Base-by-base conservation (phyloP, 2,329 filamentous ascomycete genomes). In the Onygenales sp. region DNA sequence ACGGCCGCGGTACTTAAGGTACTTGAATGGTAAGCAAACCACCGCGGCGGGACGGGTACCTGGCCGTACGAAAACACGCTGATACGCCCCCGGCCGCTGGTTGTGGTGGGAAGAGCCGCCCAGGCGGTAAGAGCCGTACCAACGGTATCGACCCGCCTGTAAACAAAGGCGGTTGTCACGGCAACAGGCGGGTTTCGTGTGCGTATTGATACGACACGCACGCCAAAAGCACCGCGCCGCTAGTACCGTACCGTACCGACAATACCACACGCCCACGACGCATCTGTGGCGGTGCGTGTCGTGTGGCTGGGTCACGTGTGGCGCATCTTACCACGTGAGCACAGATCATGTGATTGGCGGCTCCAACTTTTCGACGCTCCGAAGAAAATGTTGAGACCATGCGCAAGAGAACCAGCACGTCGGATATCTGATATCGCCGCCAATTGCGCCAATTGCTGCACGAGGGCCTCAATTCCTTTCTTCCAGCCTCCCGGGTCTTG, bases 131-230 rank as follows among this genome's bases (percentile, higher is more conserved):
- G 10, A 34, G 6, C 49, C 3, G 13, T 42, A 43, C 49, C 11
- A 42, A 13, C 6, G 27, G 39, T 17, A 36, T 14, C 6, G 32
- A 2, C 7, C 10, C 9, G 33, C 32, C 40, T 14, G 27, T 43
- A 52, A 52, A 52, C 50, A 52, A 37, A 42, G 33, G 14, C 4
- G 9, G 50, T 52, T 52, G 50, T n/a, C 49, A 13, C 8, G 49
- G 49, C 17, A 52, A 46, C 50, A 39, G 11, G 7, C 7, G 10
- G 21, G 13, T 17, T 51, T 36, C 10, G 21, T 13, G 3, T n/a
- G 32, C 11, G 48, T 42, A 50, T 42, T 13, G 13, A 39, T 31
- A 39, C 33, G 9, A 36, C 32, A 14, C 32, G 17, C 46, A 39
- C 33, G 33, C 33, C 17, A 49, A 21, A 40, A 14, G n/a, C 17